Evolutionary conservation across 495 filamentous ascomycete species (phyloP).

Genomic region (Penicillium psychrofluorescens): DNA sequence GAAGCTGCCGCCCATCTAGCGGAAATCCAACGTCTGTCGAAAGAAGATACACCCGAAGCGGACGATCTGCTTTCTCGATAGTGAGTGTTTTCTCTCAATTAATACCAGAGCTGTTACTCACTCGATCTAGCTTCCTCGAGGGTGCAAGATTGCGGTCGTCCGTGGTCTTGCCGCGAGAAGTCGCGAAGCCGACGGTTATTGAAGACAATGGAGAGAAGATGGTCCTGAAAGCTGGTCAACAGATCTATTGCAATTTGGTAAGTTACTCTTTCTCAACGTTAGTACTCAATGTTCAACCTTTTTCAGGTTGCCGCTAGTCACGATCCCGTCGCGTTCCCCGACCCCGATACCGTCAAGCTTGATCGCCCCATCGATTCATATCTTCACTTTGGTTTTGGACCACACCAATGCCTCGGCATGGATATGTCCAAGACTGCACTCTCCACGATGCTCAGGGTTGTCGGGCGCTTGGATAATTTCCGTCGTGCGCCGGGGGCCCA

Average conservation of each 20-base stretch:
- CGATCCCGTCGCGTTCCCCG: constrained; percentile 60
- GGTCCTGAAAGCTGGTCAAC: constrained; percentile 41
- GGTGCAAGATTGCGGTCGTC: constrained; percentile 51
- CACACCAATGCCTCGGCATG: constrained; percentile 55
- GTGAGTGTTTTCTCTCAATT: constrained; percentile 1
- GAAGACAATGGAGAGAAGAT: constrained; percentile 45
- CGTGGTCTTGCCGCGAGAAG: constrained; percentile 44
- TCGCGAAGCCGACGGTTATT: constrained; percentile 45
- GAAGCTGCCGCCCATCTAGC: constrained; percentile 48
- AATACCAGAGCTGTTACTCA: constrained; percentile 6
- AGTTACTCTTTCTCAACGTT: background rate
- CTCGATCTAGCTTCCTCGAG: constrained; percentile 45
- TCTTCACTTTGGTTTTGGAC: constrained; percentile 56
- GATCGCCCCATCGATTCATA: constrained; percentile 62
- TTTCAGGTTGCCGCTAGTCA: constrained; percentile 39
- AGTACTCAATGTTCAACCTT: background rate
- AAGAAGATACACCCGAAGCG: constrained; percentile 35
- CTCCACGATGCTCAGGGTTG: constrained; percentile 55
- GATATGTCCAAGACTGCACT: constrained; percentile 57
- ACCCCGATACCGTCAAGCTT: constrained; percentile 57
- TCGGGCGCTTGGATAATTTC: constrained; percentile 51
- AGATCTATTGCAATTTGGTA: constrained; percentile 49
- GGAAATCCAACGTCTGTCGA: constrained; percentile 50
- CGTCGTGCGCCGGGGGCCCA: constrained; percentile 58
- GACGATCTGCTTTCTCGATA: constrained; percentile 45